phyloP scores from a whole-genome alignment of 83 land plant species.

The Diphasiastrum complanatum region DNA sequence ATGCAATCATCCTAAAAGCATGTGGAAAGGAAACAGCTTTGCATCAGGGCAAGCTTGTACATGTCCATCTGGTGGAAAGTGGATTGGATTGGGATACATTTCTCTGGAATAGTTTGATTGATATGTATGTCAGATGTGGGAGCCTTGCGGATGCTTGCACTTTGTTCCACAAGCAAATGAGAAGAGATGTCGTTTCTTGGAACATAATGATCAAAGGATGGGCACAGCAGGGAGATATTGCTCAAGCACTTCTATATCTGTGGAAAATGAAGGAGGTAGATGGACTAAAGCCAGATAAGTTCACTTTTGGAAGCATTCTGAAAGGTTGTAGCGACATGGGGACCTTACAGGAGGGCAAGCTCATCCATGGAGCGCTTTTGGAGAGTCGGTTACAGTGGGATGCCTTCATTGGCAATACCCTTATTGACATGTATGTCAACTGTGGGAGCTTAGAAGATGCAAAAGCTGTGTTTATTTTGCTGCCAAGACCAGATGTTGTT shows the following conservation, averaged over 20 bases:
- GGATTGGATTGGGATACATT: too few relatives aligned
- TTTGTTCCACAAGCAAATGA: too few relatives aligned
- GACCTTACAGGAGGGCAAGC: constrained; percentile 3
- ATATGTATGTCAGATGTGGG: too few relatives aligned
- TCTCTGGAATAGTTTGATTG: too few relatives aligned
- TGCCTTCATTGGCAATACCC: constrained; percentile 20
- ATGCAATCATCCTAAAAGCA: too few relatives aligned
- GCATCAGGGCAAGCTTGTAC: too few relatives aligned
- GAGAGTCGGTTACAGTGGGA: background rate
- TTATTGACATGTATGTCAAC: constrained; percentile 64
- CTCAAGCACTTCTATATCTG: too few relatives aligned
- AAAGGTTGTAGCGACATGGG: constrained; percentile 8
- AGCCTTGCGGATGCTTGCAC: too few relatives aligned
- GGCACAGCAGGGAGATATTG: constrained; percentile 1
- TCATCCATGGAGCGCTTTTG: background rate
- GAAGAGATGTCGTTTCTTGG: background rate
- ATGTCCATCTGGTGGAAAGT: too few relatives aligned
- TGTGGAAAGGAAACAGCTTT: too few relatives aligned
- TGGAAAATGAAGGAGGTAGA: background rate
- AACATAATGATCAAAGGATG: background rate
- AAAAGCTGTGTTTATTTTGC: constrained; percentile 22
- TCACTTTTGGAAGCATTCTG: background rate
- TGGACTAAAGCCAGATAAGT: background rate
- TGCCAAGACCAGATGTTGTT: constrained; percentile 40
- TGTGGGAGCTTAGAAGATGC: constrained; percentile 38